These are phyloP conservation scores for Boletus rex-veris DNA, from an alignment of 768 basidiomycete species.

Conservation along the genomic window DNA sequence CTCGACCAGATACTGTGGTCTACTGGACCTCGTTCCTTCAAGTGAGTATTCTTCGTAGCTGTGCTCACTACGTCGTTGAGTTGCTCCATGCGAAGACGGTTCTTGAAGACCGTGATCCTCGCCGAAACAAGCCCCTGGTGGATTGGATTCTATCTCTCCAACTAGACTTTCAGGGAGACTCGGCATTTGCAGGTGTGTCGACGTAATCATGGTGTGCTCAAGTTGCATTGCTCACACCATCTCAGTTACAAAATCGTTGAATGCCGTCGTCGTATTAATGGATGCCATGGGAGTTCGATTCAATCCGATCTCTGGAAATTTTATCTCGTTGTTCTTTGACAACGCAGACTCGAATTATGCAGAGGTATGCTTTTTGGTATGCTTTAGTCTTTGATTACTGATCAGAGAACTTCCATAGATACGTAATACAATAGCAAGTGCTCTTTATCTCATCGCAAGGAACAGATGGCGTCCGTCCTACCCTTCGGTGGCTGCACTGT, in stretches of 20 bases:
- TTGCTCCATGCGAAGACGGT: constrained; percentile 36
- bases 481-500: constrained; percentile 49
- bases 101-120: constrained; percentile 72
- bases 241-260: constrained; percentile 73
- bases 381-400: not conserved
- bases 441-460: constrained; percentile 53
- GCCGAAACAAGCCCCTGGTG: constrained; percentile 66
- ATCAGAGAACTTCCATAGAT: constrained; percentile 43
- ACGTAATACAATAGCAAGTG: constrained; percentile 63
- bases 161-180: constrained; percentile 80
- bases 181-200: constrained; percentile 77
- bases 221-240: constrained; percentile 7
- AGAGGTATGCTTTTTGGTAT: constrained; percentile 49
- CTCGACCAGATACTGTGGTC: constrained; percentile 79
- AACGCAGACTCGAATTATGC: constrained; percentile 82
- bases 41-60: constrained; percentile 1
- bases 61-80: not conserved
- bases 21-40: constrained; percentile 72
- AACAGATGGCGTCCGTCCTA: constrained; percentile 71
- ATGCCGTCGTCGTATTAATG: constrained; percentile 62
- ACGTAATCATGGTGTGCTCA: not conserved
- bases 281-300: constrained; percentile 66
- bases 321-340: constrained; percentile 66
- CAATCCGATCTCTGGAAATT: constrained; percentile 61
- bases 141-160: constrained; percentile 75